Percentiles rank a stretch among this genome's conserved stretches.
These are phyloP conservation scores for Chaetomium strumarium DNA, from an alignment of 2,329 filamentous ascomycete species.

Conservation along the genomic window DNA sequence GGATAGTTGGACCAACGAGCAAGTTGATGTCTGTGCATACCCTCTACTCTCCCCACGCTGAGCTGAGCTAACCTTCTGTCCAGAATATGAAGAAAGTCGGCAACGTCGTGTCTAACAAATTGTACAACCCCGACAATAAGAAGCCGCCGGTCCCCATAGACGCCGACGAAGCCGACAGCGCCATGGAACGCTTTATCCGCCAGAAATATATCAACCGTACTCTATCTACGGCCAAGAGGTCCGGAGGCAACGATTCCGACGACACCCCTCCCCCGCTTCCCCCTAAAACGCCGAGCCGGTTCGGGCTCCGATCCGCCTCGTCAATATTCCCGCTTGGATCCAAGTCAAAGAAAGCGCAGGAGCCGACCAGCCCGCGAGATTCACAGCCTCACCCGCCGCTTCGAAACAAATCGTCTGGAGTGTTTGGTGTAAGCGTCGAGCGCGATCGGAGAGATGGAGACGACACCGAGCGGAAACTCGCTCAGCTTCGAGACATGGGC, in stretches of 20 bases:
- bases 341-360: constrained; percentile 50
- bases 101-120: constrained; percentile 78
- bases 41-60: neutral
- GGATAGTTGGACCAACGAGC: constrained; percentile 94
- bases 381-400: constrained; percentile 34
- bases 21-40: constrained; percentile 69
- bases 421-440: constrained; percentile 64
- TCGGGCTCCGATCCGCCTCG: constrained; percentile 54
- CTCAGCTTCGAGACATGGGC: constrained; percentile 79
- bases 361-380: constrained; percentile 32
- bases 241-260: constrained; percentile 46
- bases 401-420: constrained; percentile 59
- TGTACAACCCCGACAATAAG: constrained; percentile 80
- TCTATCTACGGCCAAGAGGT: constrained; percentile 31
- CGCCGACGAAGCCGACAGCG: constrained; percentile 84
- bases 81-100: constrained; percentile 93
- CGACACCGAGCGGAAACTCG: constrained; percentile 69
- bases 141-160: constrained; percentile 83
- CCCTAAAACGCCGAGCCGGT: constrained; percentile 58
- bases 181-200: constrained; percentile 91
- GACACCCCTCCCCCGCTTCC: constrained; percentile 57
- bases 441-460: constrained; percentile 40
- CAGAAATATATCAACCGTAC: constrained; percentile 77
- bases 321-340: constrained; percentile 62
- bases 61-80: constrained; percentile 19